Conservation (phyloP, 2,329 filamentous ascomycete genomes). For the Trichoderma koningiopsis region DNA sequence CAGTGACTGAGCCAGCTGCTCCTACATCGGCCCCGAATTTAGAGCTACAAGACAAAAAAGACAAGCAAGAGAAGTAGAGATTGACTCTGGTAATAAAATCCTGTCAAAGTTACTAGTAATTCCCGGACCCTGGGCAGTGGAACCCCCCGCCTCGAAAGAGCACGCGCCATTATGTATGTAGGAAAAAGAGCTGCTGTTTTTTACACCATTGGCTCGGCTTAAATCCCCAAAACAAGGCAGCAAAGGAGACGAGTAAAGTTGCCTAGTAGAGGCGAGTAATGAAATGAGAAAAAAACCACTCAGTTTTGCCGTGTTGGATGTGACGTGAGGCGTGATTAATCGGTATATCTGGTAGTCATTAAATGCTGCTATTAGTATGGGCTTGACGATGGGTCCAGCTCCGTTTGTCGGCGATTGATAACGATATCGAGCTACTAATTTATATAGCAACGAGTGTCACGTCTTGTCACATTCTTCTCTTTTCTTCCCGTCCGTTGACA, state of each 20-base stretch:
- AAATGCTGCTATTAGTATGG: not conserved
- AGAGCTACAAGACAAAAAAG: not conserved
- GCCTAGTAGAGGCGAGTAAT: not conserved
- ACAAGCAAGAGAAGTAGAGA: not conserved
- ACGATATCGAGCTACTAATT: conserved; percentile 3
- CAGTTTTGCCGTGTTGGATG: not conserved
- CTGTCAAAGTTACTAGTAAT: conserved; percentile 16
- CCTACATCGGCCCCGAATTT: conserved; percentile 12
- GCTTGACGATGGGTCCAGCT: conserved; percentile 15
- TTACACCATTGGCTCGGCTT: not conserved
- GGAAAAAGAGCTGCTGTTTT: not conserved
- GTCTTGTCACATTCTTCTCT: not conserved
- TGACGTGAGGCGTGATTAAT: not conserved
- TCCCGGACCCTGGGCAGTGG: conserved; percentile 6
- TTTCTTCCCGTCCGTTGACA: not conserved
- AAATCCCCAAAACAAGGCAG: not conserved
- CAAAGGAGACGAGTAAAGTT: not conserved
- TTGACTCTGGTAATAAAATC: conserved; percentile 13
- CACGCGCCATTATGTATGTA: not conserved
- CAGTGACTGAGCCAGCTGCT: not conserved
- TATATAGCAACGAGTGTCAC: conserved; percentile 6
- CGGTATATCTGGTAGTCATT: not conserved
- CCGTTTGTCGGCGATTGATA: conserved; percentile 16
- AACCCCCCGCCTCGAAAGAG: not conserved
- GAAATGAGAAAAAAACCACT: not conserved